Base-by-base conservation (phyloP, 805 yeast genomes). In the Saccharomyces paradoxus region DNA sequence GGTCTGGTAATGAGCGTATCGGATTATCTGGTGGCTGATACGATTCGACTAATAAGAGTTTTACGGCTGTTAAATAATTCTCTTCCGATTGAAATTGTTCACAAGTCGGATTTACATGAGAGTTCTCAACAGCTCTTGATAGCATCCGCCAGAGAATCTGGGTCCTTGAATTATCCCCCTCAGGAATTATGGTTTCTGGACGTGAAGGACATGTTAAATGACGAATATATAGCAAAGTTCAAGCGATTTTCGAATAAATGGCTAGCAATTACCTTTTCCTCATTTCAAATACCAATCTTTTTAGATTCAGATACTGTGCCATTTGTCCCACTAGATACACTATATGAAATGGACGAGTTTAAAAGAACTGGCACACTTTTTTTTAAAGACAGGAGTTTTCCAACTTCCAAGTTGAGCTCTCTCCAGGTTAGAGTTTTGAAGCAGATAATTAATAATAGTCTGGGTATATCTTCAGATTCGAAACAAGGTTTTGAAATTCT, bases 191-290 rank as follows among this genome's bases (percentile, higher is more conserved):
- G 44, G 44, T 37, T 37, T 17, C 12, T 37, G 12, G 22, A 37
- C 24, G 44, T 37, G 9, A 17, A 37, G 24, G 17, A 21, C 24
- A 17, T 37, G 44, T 9, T 37, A 37, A 37, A 17, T 48, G 56
- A 57, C 41, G 32, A 55, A 5, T 26, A 26, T 21, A 58, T 56
- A 49, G 50, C 53, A 10, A 53, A 51, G 30, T 52, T 58, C 37
- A 49, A 30, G 9, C 49, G 50, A 14, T 70, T 60, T 52, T 61
- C 68, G 22, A 73, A 71, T 55, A 83, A 82, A 60, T 73, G 83
- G 62, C 63, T 81, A 37, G 84, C 86, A 1, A 73, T 78, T 29
- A 58, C 80, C 48, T 83, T 82, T 66, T 81, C 76, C 51, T 72
- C 80, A 8, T 80, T 79, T 57, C 73, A 74, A 27, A 80, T 77